Conservation (phyloP, 164 flowering plant genomes). For the Brasenia schreberi region DNA sequence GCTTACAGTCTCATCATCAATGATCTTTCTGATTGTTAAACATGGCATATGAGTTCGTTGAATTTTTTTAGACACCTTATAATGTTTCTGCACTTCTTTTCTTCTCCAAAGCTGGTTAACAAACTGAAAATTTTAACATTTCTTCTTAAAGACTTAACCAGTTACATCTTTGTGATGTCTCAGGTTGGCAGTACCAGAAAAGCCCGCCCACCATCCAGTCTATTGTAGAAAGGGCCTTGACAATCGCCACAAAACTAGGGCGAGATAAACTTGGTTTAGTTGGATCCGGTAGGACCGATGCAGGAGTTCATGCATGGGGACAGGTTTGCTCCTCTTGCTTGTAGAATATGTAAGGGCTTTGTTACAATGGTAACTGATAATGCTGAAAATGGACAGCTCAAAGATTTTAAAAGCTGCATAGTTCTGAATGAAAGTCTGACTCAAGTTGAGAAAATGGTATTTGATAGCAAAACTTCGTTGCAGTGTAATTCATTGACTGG, state of each 20-base stretch:
- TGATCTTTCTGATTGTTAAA: no score
- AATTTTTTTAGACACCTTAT: no score
- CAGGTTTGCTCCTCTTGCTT: slow-evolving; percentile 44
- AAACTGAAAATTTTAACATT: no score
- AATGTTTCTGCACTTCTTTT: no score
- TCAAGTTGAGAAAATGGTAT: no score
- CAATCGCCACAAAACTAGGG: slow-evolving; percentile 45
- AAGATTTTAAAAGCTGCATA: no score
- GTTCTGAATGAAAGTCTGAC: no score
- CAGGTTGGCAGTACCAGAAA: slow-evolving; percentile 93
- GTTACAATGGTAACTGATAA: no score
- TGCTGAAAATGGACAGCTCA: no score
- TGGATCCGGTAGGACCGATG: slow-evolving; percentile 85
- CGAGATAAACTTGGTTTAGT: slow-evolving; percentile 59
- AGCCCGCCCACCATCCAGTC: slow-evolving; percentile 85
- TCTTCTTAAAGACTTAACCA: neutral
- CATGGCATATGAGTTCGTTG: neutral
- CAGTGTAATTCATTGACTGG: no score
- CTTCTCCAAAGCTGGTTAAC: no score
- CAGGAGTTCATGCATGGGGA: slow-evolving; percentile 96
- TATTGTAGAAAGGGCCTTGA: slow-evolving; percentile 56
- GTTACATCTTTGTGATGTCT: slow-evolving; percentile 2
- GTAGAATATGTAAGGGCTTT: neutral
- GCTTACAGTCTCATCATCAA: neutral
- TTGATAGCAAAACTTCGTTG: no score